Percentiles rank a stretch among this genome's conserved stretches.
Conservation (phyloP, 108 stramenopile genomes). For the Cyclotella cryptica region DNA sequence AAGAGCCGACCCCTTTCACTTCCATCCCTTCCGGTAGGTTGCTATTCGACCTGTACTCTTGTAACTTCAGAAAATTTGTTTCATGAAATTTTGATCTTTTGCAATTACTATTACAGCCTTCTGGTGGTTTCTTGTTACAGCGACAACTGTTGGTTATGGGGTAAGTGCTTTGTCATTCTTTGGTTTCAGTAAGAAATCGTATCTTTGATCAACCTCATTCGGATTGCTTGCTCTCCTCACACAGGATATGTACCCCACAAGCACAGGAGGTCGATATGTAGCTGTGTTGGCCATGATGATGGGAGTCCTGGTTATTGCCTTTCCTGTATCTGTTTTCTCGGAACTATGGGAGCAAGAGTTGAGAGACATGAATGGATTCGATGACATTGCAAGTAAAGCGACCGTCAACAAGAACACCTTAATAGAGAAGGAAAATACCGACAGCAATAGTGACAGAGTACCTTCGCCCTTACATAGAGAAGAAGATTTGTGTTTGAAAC, state of each 20-base stretch:
- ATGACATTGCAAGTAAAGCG: slow-evolving; percentile 6
- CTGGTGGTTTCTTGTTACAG: slow-evolving; percentile 86
- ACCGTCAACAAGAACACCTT: neutral
- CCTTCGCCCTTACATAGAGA: neutral
- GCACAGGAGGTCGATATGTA: slow-evolving; percentile 55
- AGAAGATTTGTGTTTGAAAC: neutral
- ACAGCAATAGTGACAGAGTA: neutral
- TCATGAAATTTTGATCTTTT: neutral
- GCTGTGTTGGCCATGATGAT: slow-evolving; percentile 67
- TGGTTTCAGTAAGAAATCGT: neutral
- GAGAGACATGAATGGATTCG: slow-evolving; percentile 8
- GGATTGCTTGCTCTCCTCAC: slow-evolving; percentile 58
- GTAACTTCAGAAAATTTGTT: neutral
- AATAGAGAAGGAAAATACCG: neutral
- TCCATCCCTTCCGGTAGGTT: slow-evolving; percentile 51
- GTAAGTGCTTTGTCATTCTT: neutral
- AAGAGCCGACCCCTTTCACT: slow-evolving; percentile 69
- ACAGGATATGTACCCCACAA: slow-evolving; percentile 62
- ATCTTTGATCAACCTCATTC: neutral
- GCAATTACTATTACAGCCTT: slow-evolving; percentile 41
- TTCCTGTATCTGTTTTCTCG: slow-evolving; percentile 80
- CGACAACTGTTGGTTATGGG: slow-evolving; percentile 51
- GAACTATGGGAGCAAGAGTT: slow-evolving; percentile 76
- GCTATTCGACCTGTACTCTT: neutral
- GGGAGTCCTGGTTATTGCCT: slow-evolving; percentile 79